These are phyloP conservation scores for Leucosporidium scottii DNA, from an alignment of 768 basidiomycete genomes.

Conservation along the genomic window DNA sequence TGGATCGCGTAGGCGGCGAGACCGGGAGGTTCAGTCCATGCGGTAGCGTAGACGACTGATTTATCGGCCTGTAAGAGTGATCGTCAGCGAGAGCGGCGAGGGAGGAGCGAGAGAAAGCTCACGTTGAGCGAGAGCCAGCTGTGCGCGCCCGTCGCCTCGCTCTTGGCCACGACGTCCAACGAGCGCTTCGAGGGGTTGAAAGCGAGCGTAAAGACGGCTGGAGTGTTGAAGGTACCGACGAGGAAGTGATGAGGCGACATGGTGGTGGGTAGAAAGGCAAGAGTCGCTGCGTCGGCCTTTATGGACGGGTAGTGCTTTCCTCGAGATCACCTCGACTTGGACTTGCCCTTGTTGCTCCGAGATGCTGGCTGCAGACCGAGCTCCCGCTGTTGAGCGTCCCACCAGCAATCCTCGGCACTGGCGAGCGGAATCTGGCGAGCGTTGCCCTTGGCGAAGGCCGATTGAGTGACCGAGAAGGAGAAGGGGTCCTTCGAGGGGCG, in stretches of 20 bases:
- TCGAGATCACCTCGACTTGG: too few relatives aligned
- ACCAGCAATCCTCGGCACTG: too few relatives aligned
- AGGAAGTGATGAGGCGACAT: slow-evolving; percentile 19
- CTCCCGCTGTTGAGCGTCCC: too few relatives aligned
- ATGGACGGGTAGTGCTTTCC: too few relatives aligned
- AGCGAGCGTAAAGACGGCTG: slow-evolving; percentile 25
- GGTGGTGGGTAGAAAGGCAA: neutral
- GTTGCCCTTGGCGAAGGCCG: too few relatives aligned
- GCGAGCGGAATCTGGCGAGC: too few relatives aligned
- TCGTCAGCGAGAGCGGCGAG: neutral
- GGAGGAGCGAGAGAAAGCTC: neutral
- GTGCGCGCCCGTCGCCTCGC: slow-evolving; percentile 27
- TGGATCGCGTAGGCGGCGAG: slow-evolving; percentile 34
- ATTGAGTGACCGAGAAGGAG: too few relatives aligned
- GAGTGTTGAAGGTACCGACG: slow-evolving; percentile 35
- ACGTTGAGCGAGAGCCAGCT: slow-evolving; percentile 33
- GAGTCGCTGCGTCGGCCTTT: too few relatives aligned
- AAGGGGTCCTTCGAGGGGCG: too few relatives aligned
- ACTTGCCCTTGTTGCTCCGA: too few relatives aligned
- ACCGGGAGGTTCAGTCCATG: slow-evolving; percentile 35
- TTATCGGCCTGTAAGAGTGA: slow-evolving; percentile 1
- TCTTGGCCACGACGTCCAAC: slow-evolving; percentile 15
- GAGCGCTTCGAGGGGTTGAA: slow-evolving; percentile 7
- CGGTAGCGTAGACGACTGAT: slow-evolving; percentile 33
- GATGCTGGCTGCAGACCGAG: too few relatives aligned